Evolutionary conservation across 495 filamentous ascomycete species (phyloP), one percentile per base, ranked within the genome.

Genomic region (Amorphotheca resinae): DNA sequence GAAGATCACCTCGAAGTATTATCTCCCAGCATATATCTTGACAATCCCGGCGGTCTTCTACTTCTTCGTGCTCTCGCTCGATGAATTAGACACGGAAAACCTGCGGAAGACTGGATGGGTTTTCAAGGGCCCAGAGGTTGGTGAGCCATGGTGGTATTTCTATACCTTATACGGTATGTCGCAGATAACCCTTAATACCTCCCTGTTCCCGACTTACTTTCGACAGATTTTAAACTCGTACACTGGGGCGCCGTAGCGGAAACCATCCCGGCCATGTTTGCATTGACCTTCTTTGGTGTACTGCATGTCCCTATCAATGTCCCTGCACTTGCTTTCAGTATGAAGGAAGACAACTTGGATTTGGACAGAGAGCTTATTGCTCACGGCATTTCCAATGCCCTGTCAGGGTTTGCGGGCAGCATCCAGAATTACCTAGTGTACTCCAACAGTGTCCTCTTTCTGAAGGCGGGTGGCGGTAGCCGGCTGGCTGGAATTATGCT

Each of bases 401-500:
- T 96, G 6, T 95, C 91, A 8, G 91, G 91, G 4, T 68, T 77
- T 41, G 66, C 68, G 4, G 91, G 91, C 15, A 95, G 87, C 56
- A 89, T 98, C 39, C 91, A 96, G 57, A 98, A 98, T 58, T 98
- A 98, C 54, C 72, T 96, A 14, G 91, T 96, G 9, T 98, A 95
- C 53, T 87, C 87, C 35, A 98, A 98, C 51, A 93, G 84, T 54
- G 69, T 89, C n/a, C 68, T 98, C 17, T 95, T 98, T 61, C 93
- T 95, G 52, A 74, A 80, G 11, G 91, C 83, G 36, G 91, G 91
- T 17, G 91, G 87, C 11, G 71, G 87, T 52, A 91, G 79, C 48
- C 79, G 91, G 33, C 56, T 93, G 17, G 91, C 86, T 14, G 91
- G 91, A 8, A 54, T 91, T n/a, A 70, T 89, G 67, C 72, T 98